Evolutionary conservation across 2,329 filamentous ascomycete genomes (phyloP), one percentile per base, ranked within the genome.

Genomic region (Colletotrichum lini): DNA sequence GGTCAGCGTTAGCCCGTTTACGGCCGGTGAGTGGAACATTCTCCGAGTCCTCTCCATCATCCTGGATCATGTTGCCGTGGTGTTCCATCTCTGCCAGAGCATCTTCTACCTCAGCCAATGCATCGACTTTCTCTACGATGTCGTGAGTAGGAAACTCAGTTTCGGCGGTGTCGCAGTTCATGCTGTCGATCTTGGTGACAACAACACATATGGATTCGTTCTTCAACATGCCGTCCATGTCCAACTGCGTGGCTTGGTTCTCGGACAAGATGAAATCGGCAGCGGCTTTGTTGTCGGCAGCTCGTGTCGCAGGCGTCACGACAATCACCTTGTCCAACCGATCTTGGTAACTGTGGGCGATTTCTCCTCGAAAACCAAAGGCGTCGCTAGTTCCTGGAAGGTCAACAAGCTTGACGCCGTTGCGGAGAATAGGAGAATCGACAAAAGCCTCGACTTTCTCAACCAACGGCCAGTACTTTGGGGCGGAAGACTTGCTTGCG

Each of bases 361-460:
- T 64, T 9, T 73, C 50, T 9, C 70, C 67, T 2, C 75, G 67
- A 1, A 59, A 52, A 13, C 67, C 70, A 0, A 73, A 58, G 3
- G 72, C 67, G 30, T 76, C 75, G n/a, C 65, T 62, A n/a, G 58
- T 26, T 1, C 75, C 74, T 1, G 75, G 75, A 0, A 76, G 56
- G 21, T 76, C 73, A 2, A 76, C 73, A 0, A 76, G 60, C 23
- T 71, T 67, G 8, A 76, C 45, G 2, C 73, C 72, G 45, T 71
- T n/a, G 13, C 61, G 52, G 2, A 76, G 70, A 9, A 76, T 26
- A 1, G 67, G 57, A 0, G 70, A 59, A 2, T 62, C 44, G 38
- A 74, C 45, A 18, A 59, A 73, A 7, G 74, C 35, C 13, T 74
- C 64, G 0, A 76, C 74, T 7, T 61, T 38, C 4, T 73, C 68